A percentile compares a stretch with the other conserved stretches of the same genome.
These are phyloP conservation scores for Prunus armeniaca DNA, from an alignment of 306 rosid species.

Conservation along the genomic window DNA sequence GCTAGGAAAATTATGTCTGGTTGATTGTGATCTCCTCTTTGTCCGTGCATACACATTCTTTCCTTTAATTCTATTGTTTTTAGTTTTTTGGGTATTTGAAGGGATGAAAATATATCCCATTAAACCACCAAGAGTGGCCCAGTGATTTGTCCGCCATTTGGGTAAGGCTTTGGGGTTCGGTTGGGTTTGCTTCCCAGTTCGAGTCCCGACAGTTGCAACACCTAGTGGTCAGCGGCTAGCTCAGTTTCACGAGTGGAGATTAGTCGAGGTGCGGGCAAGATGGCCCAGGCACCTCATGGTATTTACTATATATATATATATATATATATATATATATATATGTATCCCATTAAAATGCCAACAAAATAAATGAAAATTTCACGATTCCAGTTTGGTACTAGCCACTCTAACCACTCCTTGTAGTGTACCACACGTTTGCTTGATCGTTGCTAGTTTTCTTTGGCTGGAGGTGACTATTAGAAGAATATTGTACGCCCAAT, in stretches of 20 bases:
- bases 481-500: not conserved
- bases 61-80: not conserved
- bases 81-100: not conserved
- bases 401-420: not conserved
- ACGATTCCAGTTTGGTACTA: not conserved
- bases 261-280: no score
- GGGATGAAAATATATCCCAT: not conserved
- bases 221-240: no score
- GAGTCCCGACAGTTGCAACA: no score
- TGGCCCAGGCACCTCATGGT: no score
- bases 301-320: no score
- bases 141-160: no score
- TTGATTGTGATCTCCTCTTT: not conserved
- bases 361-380: not conserved
- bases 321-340: no score
- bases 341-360: not conserved
- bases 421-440: conserved; percentile 1
- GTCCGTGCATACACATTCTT: not conserved
- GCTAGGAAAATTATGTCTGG: not conserved
- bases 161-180: no score
- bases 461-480: not conserved
- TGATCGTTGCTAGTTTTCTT: conserved; percentile 1
- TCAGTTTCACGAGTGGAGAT: no score
- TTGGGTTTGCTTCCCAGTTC: no score
- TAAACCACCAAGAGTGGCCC: not conserved